Conservation (phyloP, 75 land plant species). For the Pinus albicaulis region DNA sequence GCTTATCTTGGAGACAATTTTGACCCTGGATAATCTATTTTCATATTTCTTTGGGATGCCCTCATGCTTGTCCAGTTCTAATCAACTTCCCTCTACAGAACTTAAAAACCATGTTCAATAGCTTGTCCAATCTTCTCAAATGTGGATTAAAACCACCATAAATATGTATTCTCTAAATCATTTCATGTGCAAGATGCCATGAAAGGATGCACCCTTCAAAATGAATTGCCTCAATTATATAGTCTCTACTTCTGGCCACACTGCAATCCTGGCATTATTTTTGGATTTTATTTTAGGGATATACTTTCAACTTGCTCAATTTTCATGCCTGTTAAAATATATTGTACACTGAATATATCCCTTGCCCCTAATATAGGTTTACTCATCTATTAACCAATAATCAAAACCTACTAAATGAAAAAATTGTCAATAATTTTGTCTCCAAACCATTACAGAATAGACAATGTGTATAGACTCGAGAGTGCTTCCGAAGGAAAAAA, state of each 20-base stretch:
- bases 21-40: background rate
- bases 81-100: background rate
- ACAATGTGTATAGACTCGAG: background rate
- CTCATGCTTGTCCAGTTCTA: background rate
- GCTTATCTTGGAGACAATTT: background rate
- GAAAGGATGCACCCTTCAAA: background rate
- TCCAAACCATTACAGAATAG: slow-evolving; percentile 4
- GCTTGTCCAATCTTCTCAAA: background rate
- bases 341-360: background rate
- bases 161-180: background rate
- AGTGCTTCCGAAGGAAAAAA: background rate
- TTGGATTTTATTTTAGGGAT: background rate
- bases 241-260: background rate
- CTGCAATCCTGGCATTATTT: background rate
- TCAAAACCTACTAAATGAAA: background rate
- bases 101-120: background rate
- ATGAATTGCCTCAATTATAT: background rate
- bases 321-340: background rate
- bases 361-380: background rate
- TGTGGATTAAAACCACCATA: background rate
- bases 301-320: background rate
- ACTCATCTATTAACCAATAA: background rate
- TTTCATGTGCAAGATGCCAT: background rate
- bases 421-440: background rate
- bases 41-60: background rate